Base-by-base conservation (phyloP, 1,284 basidiomycete genomes). In the Stygiomarasmius scandens region DNA sequence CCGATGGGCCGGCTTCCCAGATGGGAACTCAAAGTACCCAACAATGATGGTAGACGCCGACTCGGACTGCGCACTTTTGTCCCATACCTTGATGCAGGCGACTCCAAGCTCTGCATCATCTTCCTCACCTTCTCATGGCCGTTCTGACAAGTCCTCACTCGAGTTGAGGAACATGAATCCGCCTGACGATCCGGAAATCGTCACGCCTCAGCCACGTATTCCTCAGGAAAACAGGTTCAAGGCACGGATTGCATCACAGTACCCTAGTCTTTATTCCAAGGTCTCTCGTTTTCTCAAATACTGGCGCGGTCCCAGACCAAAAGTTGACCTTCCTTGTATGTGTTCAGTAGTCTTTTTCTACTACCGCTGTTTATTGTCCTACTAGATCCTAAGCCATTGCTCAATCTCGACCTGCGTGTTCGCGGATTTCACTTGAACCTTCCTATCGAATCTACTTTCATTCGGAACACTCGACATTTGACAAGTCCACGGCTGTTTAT, bases 241-340 rank as follows among this genome's bases (percentile, higher is more conserved):
- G 23, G 34, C 20, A 8, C 46, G 43, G 12, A 19, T 64, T 10
- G 61, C 56, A 49, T 49, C 58, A 11, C 36, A 52, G 14, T 52
- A 55, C 43, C 63, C 64, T 54, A 44, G 53, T 20, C 5, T 60
- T 14, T 51, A 61, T 29, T 12, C 49, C 20, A 52, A 43, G 32
- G 41, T 27, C 8, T 60, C 55, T 47, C 52, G 56, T 24, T 54
- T 60, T 29, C 23, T 60, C 11, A 22, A 41, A 11, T 89, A 85
- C 64, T 54, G 83, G 49, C 77, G 79, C 63, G 88, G 89, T 6
- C 88, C 88, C 0, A 69, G 80, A 50, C 85, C 85, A 6, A 86
- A 83, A 66, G 68, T 78, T 25, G 79, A 84, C 62, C 67, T 89
- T 43, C 73, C 81, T 72, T 77, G 85, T 86, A 58, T 41, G 41